A percentile compares a stretch with the other conserved stretches of the same genome.
phyloP scores from a whole-genome alignment of 2,329 filamentous ascomycete species.

The Sphaerulina populicola region DNA sequence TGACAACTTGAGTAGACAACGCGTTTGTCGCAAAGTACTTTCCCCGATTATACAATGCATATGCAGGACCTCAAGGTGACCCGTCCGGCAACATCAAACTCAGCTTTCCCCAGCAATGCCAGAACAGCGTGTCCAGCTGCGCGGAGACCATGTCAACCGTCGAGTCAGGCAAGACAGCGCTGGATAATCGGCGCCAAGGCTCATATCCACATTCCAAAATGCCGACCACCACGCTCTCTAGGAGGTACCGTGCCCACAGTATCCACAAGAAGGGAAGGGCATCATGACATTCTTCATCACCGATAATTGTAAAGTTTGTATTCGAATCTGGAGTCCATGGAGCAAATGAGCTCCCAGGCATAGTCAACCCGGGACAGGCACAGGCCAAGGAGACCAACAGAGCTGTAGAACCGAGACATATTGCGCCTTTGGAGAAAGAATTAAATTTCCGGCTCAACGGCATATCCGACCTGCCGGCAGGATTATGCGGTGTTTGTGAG shows the following conservation, averaged over 20 bases:
- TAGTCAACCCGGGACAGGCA: no score
- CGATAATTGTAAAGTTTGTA: neutral
- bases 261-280: neutral
- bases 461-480: neutral
- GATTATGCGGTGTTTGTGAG: neutral
- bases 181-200: neutral
- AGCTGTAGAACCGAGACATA: no score
- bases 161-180: neutral
- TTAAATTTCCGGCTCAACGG: no score
- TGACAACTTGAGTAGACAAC: neutral
- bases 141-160: neutral
- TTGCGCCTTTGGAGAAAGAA: no score
- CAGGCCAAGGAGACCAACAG: no score
- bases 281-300: neutral
- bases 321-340: neutral
- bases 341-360: no score
- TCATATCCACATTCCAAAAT: neutral
- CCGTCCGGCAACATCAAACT: neutral
- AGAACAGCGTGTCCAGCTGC: neutral
- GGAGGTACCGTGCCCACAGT: neutral
- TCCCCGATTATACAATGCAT: neutral
- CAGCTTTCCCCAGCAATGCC: neutral
- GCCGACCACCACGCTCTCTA: neutral
- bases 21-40: constrained; percentile 2
- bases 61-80: neutral